A percentile compares a stretch with the other conserved stretches of the same genome.
These are phyloP conservation scores for Lactarius hengduanensis DNA, from an alignment of 768 basidiomycete species.

Conservation along the genomic window DNA sequence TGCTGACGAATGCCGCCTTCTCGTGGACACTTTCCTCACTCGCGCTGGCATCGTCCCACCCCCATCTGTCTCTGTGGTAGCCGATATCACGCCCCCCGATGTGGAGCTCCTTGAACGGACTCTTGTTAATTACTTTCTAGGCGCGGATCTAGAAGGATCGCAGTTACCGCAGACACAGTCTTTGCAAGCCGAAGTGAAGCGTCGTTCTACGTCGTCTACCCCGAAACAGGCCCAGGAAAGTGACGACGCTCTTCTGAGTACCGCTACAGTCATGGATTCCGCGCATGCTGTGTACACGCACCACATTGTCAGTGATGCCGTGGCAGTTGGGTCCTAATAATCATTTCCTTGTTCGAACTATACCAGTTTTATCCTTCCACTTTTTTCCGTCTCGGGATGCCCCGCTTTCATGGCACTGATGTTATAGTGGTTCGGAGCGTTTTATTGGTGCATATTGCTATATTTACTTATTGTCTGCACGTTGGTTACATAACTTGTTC, in stretches of 20 bases:
- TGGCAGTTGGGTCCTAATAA: slow-evolving; percentile 19
- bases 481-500: not conserved
- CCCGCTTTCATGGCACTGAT: not conserved
- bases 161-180: not conserved
- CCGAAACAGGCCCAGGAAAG: slow-evolving; percentile 1
- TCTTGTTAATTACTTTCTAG: slow-evolving; percentile 21
- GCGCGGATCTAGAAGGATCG: slow-evolving; percentile 13
- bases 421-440: slow-evolving; percentile 2
- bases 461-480: slow-evolving; percentile 14
- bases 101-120: slow-evolving; percentile 17
- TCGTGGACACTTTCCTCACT: slow-evolving; percentile 79
- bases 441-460: slow-evolving; percentile 17
- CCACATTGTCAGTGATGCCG: slow-evolving; percentile 5
- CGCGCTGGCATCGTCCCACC: slow-evolving; percentile 16
- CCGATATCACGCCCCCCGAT: slow-evolving; percentile 26
- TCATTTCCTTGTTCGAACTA: slow-evolving; percentile 10
- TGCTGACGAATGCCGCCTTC: slow-evolving; percentile 80
- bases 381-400: not conserved
- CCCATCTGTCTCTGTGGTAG: slow-evolving; percentile 34
- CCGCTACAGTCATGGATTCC: slow-evolving; percentile 4
- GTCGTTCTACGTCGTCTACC: not conserved
- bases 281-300: slow-evolving; percentile 14
- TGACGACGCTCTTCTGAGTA: slow-evolving; percentile 1
- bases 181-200: not conserved
- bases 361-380: slow-evolving; percentile 9